Evolutionary conservation across 805 yeast species (phyloP).

Genomic region (Wickerhamomyces chaumierensis): DNA sequence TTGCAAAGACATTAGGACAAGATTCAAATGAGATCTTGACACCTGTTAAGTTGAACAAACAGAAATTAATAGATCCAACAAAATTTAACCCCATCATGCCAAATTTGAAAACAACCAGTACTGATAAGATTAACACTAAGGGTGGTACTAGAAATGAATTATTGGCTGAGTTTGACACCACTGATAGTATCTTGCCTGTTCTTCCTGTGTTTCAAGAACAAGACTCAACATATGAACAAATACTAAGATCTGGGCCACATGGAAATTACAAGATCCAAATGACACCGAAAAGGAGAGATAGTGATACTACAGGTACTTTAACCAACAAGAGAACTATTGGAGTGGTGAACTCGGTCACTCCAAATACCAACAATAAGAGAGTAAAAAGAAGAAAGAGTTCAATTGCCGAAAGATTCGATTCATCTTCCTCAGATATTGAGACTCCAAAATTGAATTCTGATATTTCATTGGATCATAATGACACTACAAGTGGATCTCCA

Average conservation of each 20-base stretch:
- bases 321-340: slow-evolving; percentile 5
- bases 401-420: slow-evolving; percentile 16
- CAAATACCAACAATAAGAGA: slow-evolving; percentile 7
- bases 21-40: slow-evolving; percentile 18
- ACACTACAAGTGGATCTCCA: slow-evolving; percentile 10
- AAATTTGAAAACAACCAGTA: slow-evolving; percentile 4
- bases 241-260: slow-evolving; percentile 13
- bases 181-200: slow-evolving; percentile 18
- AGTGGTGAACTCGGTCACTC: slow-evolving; percentile 14
- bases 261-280: slow-evolving; percentile 16
- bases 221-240: not conserved
- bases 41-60: slow-evolving; percentile 14
- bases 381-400: slow-evolving; percentile 16
- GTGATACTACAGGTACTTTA: slow-evolving; percentile 2
- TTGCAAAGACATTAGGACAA: slow-evolving; percentile 4
- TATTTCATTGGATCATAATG: slow-evolving; percentile 4
- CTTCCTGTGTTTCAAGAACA: slow-evolving; percentile 10
- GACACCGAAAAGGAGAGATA: slow-evolving; percentile 9
- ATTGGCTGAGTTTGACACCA: slow-evolving; percentile 15
- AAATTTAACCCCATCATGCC: slow-evolving; percentile 19
- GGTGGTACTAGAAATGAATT: not conserved
- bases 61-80: not conserved
- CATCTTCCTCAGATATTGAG: slow-evolving; percentile 19
- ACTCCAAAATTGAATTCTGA: slow-evolving; percentile 18
- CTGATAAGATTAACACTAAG: no score